These are phyloP conservation scores for Zygoascus bituminiphila DNA, from an alignment of 805 yeast species.

Conservation along the genomic window DNA sequence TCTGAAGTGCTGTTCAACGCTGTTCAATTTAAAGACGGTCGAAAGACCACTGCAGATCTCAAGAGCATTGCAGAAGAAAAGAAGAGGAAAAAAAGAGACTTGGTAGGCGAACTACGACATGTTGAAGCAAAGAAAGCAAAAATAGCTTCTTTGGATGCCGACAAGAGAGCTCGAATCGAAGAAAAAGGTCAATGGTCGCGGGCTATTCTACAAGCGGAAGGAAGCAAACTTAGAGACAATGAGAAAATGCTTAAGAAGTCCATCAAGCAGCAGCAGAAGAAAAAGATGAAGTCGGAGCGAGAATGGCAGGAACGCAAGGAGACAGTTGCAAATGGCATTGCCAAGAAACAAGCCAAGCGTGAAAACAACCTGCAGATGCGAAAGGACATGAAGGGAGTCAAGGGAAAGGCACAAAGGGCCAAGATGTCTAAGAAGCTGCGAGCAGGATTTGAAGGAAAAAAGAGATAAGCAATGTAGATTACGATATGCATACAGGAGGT, in stretches of 20 bases:
- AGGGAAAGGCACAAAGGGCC: constrained; percentile 64
- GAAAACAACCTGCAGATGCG: constrained; percentile 85
- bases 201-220: constrained; percentile 81
- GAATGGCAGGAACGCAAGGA: constrained; percentile 92
- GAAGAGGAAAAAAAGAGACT: constrained; percentile 79
- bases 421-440: constrained; percentile 45
- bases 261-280: constrained; percentile 70
- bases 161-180: constrained; percentile 45
- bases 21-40: constrained; percentile 76
- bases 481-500: background rate
- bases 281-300: constrained; percentile 74
- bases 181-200: constrained; percentile 81
- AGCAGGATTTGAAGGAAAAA: constrained; percentile 86
- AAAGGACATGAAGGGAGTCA: constrained; percentile 76
- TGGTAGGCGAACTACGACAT: constrained; percentile 70
- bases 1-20: constrained; percentile 63
- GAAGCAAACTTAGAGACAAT: constrained; percentile 79
- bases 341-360: constrained; percentile 75
- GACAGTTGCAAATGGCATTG: constrained; percentile 63
- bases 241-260: constrained; percentile 83
- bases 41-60: constrained; percentile 66
- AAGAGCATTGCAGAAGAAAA: constrained; percentile 44
- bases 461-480: background rate
- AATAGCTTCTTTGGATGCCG: constrained; percentile 51
- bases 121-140: constrained; percentile 67